Base-by-base conservation (phyloP, 345 rosid species). In the Eucalyptus leucophloia region DNA sequence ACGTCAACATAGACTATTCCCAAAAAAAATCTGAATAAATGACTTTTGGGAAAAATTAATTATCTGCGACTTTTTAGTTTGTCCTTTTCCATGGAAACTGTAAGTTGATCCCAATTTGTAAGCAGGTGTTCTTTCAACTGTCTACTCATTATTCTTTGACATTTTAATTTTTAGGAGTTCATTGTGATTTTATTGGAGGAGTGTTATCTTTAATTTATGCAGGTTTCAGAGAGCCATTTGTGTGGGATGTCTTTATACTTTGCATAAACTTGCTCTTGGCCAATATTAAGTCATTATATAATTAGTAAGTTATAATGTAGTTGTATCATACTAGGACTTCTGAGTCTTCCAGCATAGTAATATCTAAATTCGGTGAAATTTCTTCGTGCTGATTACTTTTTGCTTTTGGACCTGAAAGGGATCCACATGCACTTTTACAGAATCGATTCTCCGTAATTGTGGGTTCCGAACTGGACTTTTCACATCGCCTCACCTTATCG, bases 401-500 rank as follows among this genome's bases (percentile, higher is more conserved):
- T 54, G 16, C 6, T 89, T 77, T 90, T 88, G 86, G 49, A 88
- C 80, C 51, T 49, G 51, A 60, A 90, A 98, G 99, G 99, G 99
- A 90, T 98, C 99, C 44, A 96, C 99, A 4, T 98, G 99, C 90
- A 94, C 97, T 23, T 98, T 98, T 89, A 67, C 97, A 4, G 99
- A 98, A 94, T 96, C 98, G 53, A 97, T 97, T 88, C 93, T 98
- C 58, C 96, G 97, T 49, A 91, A 92, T 82, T 97, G 96, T 89
- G 98, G 99, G 87, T 96, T 97, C 90, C 96, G 89, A 88, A 98
- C 99, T 24, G 99, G 99, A 72, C 96, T 98, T 82, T 98, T 98
- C 91, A 96, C 98, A 5, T 98, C 99, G 88, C 99, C 99, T 90
- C 99, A 96, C 91, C 98, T 98, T 88, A 94, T 97, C 21, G 99